Base-by-base conservation (phyloP, 352 stramenopile species). In the Phytopythium boreale region DNA sequence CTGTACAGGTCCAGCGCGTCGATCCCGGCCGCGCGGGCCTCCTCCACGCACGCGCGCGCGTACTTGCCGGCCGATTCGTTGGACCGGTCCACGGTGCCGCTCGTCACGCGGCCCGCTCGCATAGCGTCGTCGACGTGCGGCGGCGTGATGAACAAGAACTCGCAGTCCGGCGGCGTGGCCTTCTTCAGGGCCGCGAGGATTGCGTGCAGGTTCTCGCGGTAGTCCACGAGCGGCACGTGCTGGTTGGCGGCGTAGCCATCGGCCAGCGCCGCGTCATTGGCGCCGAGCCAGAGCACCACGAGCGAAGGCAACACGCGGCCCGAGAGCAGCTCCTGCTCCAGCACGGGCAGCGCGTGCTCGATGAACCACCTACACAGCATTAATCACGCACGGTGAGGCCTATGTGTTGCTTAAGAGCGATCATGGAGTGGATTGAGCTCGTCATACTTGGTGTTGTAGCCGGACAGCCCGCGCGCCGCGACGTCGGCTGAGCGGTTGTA, bases 211-310 rank as follows among this genome's bases (percentile, higher is more conserved):
- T 92, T 90, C 0, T 53, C 58, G 36, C 66, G 68, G 62, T 79
- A 92, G 19, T 69, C 62, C 37, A 74, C 69, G 22, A 89, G 56
- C 5, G 82, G 71, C 6, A 93, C 78, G 50, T 87, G 76, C 64
- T 85, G 77, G 5, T 49, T 51, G 17, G 51, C 63, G 11, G 69
- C 59, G 3, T 37, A 20, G 4, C 77, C 70, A 1, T 61, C 56
- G 1, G 52, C 49, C 2, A 82, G 66, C 17, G 80, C 76, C n/a
- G 82, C 80, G 55, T 93, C 82, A 37, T 93, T 93, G 24, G 84
- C 75, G 19, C 82, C 84, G 56, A 93, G 62, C 76, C 77, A 90
- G n/a, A 93, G 50, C 36, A 74, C 87, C 44, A 91, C 69, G 27
- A 93, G 68, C 31, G 72, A 62, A 24, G 81, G 80, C 4, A 68